Evolutionary conservation across 495 filamentous ascomycete genomes (phyloP), one percentile per base, ranked within the genome.

Genomic region (Venustampulla echinocandica): DNA sequence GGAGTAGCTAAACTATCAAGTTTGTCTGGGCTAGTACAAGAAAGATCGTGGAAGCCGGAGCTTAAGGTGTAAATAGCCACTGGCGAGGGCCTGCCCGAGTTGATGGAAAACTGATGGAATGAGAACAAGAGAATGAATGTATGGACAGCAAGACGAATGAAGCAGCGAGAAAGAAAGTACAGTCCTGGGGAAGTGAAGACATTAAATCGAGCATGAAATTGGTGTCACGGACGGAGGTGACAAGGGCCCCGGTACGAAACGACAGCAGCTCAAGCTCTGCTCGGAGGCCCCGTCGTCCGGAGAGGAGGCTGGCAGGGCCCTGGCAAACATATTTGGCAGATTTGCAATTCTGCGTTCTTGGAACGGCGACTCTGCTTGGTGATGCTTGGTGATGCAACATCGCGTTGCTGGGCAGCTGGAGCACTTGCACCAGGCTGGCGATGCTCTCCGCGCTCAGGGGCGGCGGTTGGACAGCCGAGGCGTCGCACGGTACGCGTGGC

Each of bases 1-100:
- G 56, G 56, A 39, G 47, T 38, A 48, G 35, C 46, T 58, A 24
- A 56, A 53, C 47, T 56, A 54, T 54, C 50, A 56, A 52, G 49
- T 49, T 51, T 56, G 53, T 54, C 52, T 42, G 47, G 50, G 48
- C 46, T 49, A 19, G 7, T 41, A 34, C n/a, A 18, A 30, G 46
- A 54, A 47, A 34, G 53, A 59, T 53, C 40, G 49, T 54, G 42
- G 20, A 3, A 24, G 11, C 34, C 35, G 39, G 32, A 42, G 36
- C 24, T 47, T 46, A n/a, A 30, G 46, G 15, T 23, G 40, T 30
- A 30, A 11, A 44, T 50, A 52, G 55, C 57, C 43, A 49, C 54
- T 59, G 63, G 68, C 70, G 73, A 75, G 73, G 62, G 66, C 72
- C 73, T 74, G 72, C 73, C 75, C 73, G 73, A 66, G 56, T 64